Base-by-base conservation (phyloP, 2,329 filamentous ascomycete species). In the Tolypocladium album region DNA sequence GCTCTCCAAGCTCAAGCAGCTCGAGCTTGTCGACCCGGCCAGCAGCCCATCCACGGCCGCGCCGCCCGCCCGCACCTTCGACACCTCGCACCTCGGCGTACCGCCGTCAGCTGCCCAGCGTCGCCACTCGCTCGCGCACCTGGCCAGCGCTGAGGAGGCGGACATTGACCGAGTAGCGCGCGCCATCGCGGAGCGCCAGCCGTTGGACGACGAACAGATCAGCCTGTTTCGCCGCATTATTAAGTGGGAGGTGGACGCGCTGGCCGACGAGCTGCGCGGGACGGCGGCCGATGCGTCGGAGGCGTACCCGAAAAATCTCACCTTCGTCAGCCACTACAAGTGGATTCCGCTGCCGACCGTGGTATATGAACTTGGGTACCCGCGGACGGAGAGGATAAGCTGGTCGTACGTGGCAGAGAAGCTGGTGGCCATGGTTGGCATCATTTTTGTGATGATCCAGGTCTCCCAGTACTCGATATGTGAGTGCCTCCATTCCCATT, bases 361-460 rank as follows among this genome's bases (percentile, higher is more conserved):
- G 5, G 87, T 92, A 17, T 93, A 92, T 70, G 89, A 93, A 69
- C 80, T 89, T 53, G 86, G 89, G 66, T 92, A 92, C 67, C 89
- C 89, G 2, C 82, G 88, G 52, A 78, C 79, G 6, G 82, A 89
- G 22, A 77, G 72, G 5, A 88, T 90, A 64, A 85, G 88, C 71
- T 91, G 88, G 88, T 78, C 76, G 64, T 92, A 92, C 67, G 87
- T 90, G 4, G 79, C 81, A 8, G 89, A 92, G 71, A 92, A 92
- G 71, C 74, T 80, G 1, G 78, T 79, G 1, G 89, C 89, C 2
- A 87, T 86, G 20, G 82, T 92, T 61, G 89, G 89, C 8, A 79
- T 89, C 60, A 83, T 92, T 45, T 86, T 87, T 67, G 84, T 91
- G 63, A 92, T 92, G 89, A 87, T 90, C 63, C 84, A 90, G 69